Base-by-base conservation (phyloP, 345 rosid species). In the Melastoma malabathricum region DNA sequence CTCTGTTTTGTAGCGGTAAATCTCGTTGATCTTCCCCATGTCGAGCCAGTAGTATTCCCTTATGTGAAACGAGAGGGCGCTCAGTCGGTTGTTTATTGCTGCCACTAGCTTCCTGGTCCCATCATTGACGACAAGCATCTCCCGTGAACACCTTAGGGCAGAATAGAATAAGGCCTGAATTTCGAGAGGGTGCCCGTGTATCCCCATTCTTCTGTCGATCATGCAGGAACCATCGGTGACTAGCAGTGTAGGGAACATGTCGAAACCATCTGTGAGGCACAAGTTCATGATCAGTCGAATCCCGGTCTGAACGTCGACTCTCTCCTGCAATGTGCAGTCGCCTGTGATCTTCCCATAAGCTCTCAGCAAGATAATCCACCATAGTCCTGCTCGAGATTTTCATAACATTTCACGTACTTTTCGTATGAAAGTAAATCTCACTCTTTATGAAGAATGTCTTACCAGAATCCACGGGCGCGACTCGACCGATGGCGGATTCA, bases 391-490 rank as follows among this genome's bases (percentile, higher is more conserved):
- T n/a, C 10, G 10, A 34, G 12, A 19, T 3, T 15, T 27, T 41
- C 18, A 25, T 2, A 25, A 25, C 13, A 43, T 38, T 51, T 51
- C 43, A 51, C 8, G 15, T 29, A n/a, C n/a, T 51, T 15, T 25
- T 51, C 43, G 27, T 51, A 6, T 15, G 43, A 51, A 51, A 29
- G 38, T 5, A 29, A 29, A 29, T 4, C 38, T 29, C 38, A 1
- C 38, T 29, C 9, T 29, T 29, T 13, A 52, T 19, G 12, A 19
- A 9, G 54, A 29, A 51, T 29, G 54, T 15, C 4, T 48, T 66
- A 89, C 98, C 98, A 47, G 98, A 89, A 68, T 89, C 98, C 57
- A 89, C 98, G 59, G 96, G 98, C 18, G 94, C 88, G 49, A 86
- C 96, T 58, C 98, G 98, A 25, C 96, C 96, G 64, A 89, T 89